phyloP scores from a whole-genome alignment of 2,329 filamentous ascomycete species.

The Botryotinia convoluta region DNA sequence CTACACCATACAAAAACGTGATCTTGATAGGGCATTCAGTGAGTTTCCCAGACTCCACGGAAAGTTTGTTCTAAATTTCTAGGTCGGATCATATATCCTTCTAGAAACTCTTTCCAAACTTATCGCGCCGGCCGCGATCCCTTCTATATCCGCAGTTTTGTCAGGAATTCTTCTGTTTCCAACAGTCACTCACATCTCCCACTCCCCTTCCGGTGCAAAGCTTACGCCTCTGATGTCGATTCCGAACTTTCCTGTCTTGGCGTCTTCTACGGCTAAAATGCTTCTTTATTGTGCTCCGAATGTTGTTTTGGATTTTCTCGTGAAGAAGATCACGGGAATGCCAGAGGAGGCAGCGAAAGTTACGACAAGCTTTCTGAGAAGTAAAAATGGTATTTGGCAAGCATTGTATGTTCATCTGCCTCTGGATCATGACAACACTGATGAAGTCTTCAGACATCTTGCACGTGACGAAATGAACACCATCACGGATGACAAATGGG shows the following conservation, averaged over 20 bases:
- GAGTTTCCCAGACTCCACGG: conserved; percentile 64
- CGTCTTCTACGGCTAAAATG: conserved; percentile 28
- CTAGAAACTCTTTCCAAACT: conserved; percentile 60
- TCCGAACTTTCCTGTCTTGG: conserved; percentile 31
- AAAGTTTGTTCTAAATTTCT: conserved; percentile 56
- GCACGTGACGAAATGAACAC: conserved; percentile 58
- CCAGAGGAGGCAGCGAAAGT: conserved; percentile 48
- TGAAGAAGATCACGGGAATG: conserved; percentile 47
- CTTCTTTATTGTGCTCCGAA: conserved; percentile 46
- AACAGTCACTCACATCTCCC: conserved; percentile 68
- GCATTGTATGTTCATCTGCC: conserved; percentile 42
- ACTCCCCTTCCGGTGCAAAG: conserved; percentile 57
- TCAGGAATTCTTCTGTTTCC: conserved; percentile 67
- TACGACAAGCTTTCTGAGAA: conserved; percentile 54
- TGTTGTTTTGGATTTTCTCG: conserved; percentile 44
- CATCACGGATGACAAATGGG: conserved; percentile 59
- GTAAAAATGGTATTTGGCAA: conserved; percentile 57
- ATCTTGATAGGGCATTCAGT: conserved; percentile 73
- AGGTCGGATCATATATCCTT: conserved; percentile 61
- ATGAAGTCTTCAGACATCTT: conserved; percentile 42
- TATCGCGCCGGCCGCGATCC: conserved; percentile 17
- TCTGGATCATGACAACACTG: conserved; percentile 2
- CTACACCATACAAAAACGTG: conserved; percentile 52
- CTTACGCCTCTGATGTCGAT: conserved; percentile 46
- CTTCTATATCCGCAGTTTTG: conserved; percentile 32